Conservation (phyloP, 140 eudicot genomes). For the Anethum foeniculum region DNA sequence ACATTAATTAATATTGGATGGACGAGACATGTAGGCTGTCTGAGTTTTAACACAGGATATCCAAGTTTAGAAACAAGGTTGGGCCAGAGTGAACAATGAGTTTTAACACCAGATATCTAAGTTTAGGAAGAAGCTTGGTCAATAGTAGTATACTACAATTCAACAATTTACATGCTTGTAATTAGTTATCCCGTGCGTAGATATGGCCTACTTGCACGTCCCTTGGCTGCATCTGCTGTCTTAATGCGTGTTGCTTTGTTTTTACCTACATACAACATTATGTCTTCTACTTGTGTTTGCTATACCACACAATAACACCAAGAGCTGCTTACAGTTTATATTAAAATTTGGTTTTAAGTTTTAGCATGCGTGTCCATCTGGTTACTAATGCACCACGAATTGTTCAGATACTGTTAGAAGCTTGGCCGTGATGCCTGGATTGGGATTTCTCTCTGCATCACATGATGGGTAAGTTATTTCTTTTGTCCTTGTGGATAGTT, state of each 20-base stretch:
- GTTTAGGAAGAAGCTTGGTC: not conserved
- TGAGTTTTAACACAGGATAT: not conserved
- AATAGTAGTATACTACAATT: not conserved
- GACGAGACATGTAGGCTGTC: not conserved
- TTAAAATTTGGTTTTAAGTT: not conserved
- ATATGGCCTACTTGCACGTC: not conserved
- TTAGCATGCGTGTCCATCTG: not conserved
- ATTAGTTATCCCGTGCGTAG: not conserved
- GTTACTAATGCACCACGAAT: slow-evolving; percentile 13
- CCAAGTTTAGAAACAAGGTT: not conserved
- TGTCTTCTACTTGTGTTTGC: not conserved
- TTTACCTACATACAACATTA: not conserved
- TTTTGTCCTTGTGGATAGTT: not conserved
- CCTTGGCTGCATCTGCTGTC: not conserved
- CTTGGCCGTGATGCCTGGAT: slow-evolving; percentile 71
- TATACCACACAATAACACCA: not conserved
- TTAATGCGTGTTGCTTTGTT: not conserved
- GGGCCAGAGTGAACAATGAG: not conserved
- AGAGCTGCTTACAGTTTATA: not conserved
- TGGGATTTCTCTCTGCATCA: slow-evolving; percentile 92
- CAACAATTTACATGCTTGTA: not conserved
- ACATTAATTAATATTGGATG: not conserved
- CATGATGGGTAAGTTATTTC: slow-evolving; percentile 79
- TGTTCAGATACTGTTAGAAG: slow-evolving; percentile 92
- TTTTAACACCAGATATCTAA: not conserved